Evolutionary conservation across 257 asterid species (phyloP).

Genomic region (Nemophila menziesii): DNA sequence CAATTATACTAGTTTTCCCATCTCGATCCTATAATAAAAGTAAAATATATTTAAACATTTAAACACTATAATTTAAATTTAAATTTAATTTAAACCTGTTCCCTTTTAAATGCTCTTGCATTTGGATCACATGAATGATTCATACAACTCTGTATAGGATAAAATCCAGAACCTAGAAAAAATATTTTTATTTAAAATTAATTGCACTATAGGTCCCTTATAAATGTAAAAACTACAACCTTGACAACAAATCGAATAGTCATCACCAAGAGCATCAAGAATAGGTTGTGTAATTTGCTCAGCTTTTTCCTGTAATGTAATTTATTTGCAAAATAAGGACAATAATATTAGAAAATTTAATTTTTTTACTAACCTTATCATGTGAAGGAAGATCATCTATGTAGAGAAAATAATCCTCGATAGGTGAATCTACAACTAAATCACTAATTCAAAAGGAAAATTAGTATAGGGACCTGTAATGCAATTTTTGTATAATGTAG

Average conservation of each 20-base stretch:
- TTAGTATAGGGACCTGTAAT: slow-evolving; percentile 2
- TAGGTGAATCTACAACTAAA: slow-evolving; percentile 84
- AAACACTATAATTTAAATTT: no score
- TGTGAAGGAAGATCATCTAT: slow-evolving; percentile 70
- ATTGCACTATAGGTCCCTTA: no score
- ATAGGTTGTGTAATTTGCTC: slow-evolving; percentile 48
- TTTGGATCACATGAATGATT: slow-evolving; percentile 89
- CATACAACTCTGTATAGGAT: slow-evolving; percentile 87
- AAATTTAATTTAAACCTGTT: slow-evolving; percentile 65
- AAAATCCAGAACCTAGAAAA: slow-evolving; percentile 78
- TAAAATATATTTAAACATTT: no score
- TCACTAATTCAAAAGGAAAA: slow-evolving; percentile 26
- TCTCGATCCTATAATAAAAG: slow-evolving; percentile 53
- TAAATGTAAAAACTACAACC: slow-evolving; percentile 28
- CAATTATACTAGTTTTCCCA: slow-evolving; percentile 69
- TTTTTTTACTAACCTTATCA: slow-evolving; percentile 44
- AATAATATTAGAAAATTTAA: neutral
- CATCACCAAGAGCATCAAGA: slow-evolving; percentile 91
- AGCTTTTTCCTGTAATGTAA: slow-evolving; percentile 51
- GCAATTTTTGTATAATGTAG: neutral
- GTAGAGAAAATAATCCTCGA: slow-evolving; percentile 74
- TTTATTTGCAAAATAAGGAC: slow-evolving; percentile 7
- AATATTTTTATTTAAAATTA: no score
- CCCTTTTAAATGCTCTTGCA: slow-evolving; percentile 83
- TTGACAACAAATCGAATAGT: slow-evolving; percentile 72